Base-by-base conservation (phyloP, 345 rosid genomes). In the Ailanthus altissimus region DNA sequence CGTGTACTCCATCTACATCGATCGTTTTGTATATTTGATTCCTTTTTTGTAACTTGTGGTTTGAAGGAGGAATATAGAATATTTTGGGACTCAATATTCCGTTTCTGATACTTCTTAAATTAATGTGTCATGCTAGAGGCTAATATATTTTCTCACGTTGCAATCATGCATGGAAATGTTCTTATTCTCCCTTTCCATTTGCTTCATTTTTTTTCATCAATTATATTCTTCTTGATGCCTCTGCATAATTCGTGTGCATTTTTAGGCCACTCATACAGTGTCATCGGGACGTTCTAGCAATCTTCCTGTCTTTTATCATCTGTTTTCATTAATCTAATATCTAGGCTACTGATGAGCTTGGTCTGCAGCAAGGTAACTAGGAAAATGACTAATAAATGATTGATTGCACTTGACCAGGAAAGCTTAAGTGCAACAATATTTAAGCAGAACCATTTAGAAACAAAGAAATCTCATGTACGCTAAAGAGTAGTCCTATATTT, bases 31-130 rank as follows among this genome's bases (percentile, higher is more conserved):
- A 42, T 65, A 1, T 56, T 26, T 64, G 3, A 40, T 38, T 8
- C 1, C 1, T 18, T 16, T 18, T 18, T 16, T 18, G 11, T 45
- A 62, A 42, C 21, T 53, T 25, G 38, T 70, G 26, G 45, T 15
- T 25, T 49, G 20, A 8, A 14, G 45, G 16, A 43, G 70, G 57
- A 70, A 62, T 72, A 26, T 70, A 38, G 23, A 45, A 5, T 50
- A 43, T 25, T 43, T 6, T 53, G 28, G 25, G 45, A 13, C 56
- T 45, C 40, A 40, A 50, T 70, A 51, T 62, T 77, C 80, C 21
- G 18, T 12, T 46, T 59, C 47, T 40, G 38, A 15, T 23, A 21
- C 9, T 2, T 21, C 47, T 40, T 56, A 14, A 21, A 36, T 15
- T n/a, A 16, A 50, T 42, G 3, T 32, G 58, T 32, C 26, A 69